Conservation (phyloP, 2,329 filamentous ascomycete genomes). For the Colletotrichum sp. region DNA sequence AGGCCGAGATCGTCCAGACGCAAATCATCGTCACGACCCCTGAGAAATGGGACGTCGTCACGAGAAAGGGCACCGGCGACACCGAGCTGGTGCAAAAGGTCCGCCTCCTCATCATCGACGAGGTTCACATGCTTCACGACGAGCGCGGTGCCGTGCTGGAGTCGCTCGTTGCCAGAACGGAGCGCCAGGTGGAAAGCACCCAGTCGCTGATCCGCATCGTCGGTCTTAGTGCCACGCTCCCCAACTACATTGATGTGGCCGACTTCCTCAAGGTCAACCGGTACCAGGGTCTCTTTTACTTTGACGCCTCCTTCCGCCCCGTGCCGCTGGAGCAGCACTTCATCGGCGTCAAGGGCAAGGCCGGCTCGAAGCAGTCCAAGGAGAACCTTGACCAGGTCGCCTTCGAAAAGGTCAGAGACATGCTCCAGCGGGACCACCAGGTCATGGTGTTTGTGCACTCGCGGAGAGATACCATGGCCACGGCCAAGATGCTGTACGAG, state of each 20-base stretch:
- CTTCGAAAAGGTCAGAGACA: constrained; percentile 94
- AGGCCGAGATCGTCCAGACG: constrained; percentile 92
- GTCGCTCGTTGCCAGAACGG: constrained; percentile 91
- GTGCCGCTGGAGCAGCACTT: constrained; percentile 98
- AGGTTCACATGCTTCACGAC: constrained; percentile 99
- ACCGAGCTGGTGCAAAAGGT: constrained; percentile 98
- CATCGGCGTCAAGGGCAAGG: constrained; percentile 91
- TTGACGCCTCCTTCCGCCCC: constrained; percentile 93
- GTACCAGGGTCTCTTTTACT: constrained; percentile 92
- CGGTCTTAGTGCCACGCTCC: constrained; percentile 91
- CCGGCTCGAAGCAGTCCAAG: constrained; percentile 78
- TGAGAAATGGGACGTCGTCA: constrained; percentile 99
- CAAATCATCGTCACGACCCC: constrained; percentile 99
- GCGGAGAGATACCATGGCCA: constrained; percentile 88
- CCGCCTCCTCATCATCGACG: constrained; percentile 93
- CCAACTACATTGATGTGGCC: constrained; percentile 95
- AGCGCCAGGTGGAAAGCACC: constrained; percentile 96
- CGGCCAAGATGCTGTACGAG: constrained; percentile 84
- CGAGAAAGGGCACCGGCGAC: constrained; percentile 94
- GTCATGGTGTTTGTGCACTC: constrained; percentile 99
- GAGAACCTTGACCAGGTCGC: constrained; percentile 88
- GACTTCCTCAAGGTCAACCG: constrained; percentile 98
- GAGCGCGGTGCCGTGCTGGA: constrained; percentile 96
- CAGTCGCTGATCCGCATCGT: constrained; percentile 97
- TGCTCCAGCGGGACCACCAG: constrained; percentile 92